A percentile compares a stretch with the other conserved stretches of the same genome.
Evolutionary conservation across 73 alveolate genomes (phyloP).

Genomic region (Paraurostyla sp.): DNA sequence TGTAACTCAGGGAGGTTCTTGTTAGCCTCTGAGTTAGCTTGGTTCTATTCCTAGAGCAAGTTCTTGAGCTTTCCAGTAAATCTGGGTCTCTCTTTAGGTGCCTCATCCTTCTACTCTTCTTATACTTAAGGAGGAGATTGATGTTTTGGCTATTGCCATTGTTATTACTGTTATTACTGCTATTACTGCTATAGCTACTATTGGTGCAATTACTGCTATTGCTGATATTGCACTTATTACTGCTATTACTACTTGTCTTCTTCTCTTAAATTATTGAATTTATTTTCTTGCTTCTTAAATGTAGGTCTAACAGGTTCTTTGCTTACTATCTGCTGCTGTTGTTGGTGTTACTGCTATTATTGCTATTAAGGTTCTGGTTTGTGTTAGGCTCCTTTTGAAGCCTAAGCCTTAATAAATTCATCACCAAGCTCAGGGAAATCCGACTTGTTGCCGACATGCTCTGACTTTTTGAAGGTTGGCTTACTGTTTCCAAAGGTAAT

Average conservation of each 20-base stretch:
- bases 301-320: conserved; percentile 19
- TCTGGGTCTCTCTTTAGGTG: conserved; percentile 5
- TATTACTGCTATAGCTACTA: too few relatives aligned
- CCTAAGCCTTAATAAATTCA: not conserved
- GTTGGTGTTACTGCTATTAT: not conserved
- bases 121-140: not conserved
- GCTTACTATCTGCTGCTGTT: not conserved
- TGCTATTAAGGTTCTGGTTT: too few relatives aligned
- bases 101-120: conserved; percentile 35
- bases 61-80: conserved; percentile 20
- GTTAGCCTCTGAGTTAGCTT: conserved; percentile 17
- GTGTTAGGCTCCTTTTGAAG: too few relatives aligned
- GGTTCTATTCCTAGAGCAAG: not conserved
- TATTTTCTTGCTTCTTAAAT: not conserved
- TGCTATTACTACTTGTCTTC: conserved; percentile 2
- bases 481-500: not conserved
- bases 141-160: not conserved
- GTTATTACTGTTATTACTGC: too few relatives aligned
- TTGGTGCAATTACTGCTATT: too few relatives aligned
- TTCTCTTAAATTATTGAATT: not conserved
- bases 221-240: too few relatives aligned
- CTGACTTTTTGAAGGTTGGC: not conserved
- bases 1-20: conserved; percentile 26
- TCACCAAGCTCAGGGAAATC: conserved; percentile 57
- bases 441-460: conserved; percentile 6